Evolutionary conservation across 2,329 filamentous ascomycete species (phyloP), one percentile per base, ranked within the genome.

Genomic region (Leptographium lundbergii): DNA sequence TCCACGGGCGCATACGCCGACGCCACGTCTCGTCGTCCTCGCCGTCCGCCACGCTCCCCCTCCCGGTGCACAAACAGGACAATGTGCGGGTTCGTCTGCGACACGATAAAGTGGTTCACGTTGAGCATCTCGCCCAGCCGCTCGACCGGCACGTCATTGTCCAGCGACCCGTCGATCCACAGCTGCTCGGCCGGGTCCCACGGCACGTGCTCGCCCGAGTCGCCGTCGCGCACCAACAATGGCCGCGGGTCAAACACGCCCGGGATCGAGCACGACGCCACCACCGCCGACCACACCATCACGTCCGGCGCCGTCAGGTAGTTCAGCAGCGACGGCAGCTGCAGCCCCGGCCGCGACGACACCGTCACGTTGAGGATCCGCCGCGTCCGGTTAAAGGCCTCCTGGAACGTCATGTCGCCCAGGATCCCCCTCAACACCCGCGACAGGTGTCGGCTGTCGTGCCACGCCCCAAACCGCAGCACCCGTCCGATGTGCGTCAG

Each of bases 71-170:
- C 74, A 66, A 97, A 96, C 0, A 90, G 89, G 0, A 95, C 83
- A 10, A 96, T 89, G 66, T 97, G 92, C 0, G 92, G 92, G 66
- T 97, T 97, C 56, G 96, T 91, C 69, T 97, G 92, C 0, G 91
- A 96, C 22, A 96, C 92, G 65, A 97, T 96, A 68, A 96, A 96
- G 69, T 96, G 92, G 67, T 96, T 96, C 69, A 96, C 91, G 67
- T 96, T 96, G 76, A 96, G 96, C 87, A 96, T 91, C 68, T 96
- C 91, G 0, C 91, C 85, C 19, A 97, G 77, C 2, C 89, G 83
- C 24, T 87, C 90, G 84, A 95, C 95, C 1, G 92, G 92, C 3
- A 97, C 76, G 70, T 97, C 92, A 61, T 94, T 94, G 69, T 96
- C 91, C 25, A 97, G 89, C 0, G 91, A 96, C 1, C 92, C 92